Evolutionary conservation across 495 filamentous ascomycete species (phyloP), one percentile per base, ranked within the genome.

Genomic region (Tuber microsphaerosporum): DNA sequence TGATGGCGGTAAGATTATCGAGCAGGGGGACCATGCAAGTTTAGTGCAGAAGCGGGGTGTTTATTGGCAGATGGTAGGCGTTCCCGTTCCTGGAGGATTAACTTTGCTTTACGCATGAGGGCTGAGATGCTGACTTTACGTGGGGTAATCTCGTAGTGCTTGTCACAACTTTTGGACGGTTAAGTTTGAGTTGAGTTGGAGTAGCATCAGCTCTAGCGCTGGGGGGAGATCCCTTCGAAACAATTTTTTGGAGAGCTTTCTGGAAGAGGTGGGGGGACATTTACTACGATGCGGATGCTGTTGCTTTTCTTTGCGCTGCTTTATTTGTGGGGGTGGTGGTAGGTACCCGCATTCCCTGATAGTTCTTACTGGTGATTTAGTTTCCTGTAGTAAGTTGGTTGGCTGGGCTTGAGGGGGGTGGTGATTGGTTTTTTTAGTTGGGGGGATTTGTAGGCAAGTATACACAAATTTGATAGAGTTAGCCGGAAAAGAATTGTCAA

Each of bases 11-110:
- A 82, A 70, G 44, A 78, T 86, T 31, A 77, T 84, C 20, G 85
- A 86, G 74, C 48, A 73, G 19, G 84, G 84, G 34, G 84, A 65
- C 0, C 85, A 86, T 77, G 34, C 68, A n/a, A 83, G 82, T 61
- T 75, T 86, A 65, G 37, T 83, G 34, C 45, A 43, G 22, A 61
- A 61, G 73, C 70, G 79, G 71, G 85, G 84, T 44, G 51, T 78
- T 22, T 85, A 86, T 83, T 84, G 76, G 73, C 77, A 83, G 51
- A 84, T 85, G 84, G 77, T 77, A 77, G 10, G 1, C 26, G 17
- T 34, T 17, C 26, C 14, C 1, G 0, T 26, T 65, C 12, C 14
- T 34, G 3, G 26, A 65, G 14, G 56, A 65, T 34, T 34, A 65
- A 17, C 26, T 17, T 65, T 14, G 26, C 12, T 34, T 17, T 1